Percentiles rank a stretch among this genome's conserved stretches.
These are phyloP conservation scores for Metroxylon sagu DNA, from an alignment of 176 grass and related monocot genomes.

Conservation along the genomic window DNA sequence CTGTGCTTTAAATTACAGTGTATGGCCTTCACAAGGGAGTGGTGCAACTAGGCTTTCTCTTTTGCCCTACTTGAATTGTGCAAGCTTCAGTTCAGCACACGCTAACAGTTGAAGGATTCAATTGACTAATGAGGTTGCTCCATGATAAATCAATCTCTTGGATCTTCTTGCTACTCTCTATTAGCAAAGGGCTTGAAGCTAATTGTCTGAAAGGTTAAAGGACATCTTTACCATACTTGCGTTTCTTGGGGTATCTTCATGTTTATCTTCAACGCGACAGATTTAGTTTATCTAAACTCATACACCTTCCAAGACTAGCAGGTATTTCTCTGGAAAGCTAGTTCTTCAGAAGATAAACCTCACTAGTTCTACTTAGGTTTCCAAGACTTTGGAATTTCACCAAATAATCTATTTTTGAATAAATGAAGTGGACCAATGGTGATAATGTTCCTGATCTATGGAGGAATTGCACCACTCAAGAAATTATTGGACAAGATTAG, in stretches of 20 bases:
- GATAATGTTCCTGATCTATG: constrained; percentile 35
- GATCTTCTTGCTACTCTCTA: constrained; percentile 24
- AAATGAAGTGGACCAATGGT: constrained; percentile 43
- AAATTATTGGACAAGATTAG: constrained; percentile 46
- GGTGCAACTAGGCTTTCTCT: constrained; percentile 78
- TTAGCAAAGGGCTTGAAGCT: constrained; percentile 40
- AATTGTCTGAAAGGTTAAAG: constrained; percentile 71
- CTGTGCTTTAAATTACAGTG: constrained; percentile 90
- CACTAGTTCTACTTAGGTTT: constrained; percentile 1
- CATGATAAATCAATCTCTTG: constrained; percentile 53
- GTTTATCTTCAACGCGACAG: constrained; percentile 48
- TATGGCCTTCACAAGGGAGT: constrained; percentile 79
- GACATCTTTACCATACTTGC: constrained; percentile 29
- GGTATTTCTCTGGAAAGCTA: constrained; percentile 50
- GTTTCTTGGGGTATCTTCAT: constrained; percentile 36
- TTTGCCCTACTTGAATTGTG: constrained; percentile 77
- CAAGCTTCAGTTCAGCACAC: constrained; percentile 27
- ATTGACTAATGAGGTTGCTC: constrained; percentile 44
- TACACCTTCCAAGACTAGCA: constrained; percentile 20
- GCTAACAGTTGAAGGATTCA: constrained; percentile 23
- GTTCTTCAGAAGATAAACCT: constrained; percentile 44
- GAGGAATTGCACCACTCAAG: constrained; percentile 37
- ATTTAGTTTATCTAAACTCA: constrained; percentile 30
- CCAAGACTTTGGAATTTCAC: constrained; percentile 53
- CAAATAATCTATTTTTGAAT: constrained; percentile 39